Evolutionary conservation across 805 yeast species (phyloP), one percentile per base, ranked within the genome.

Genomic region (Starmerella kuoi): DNA sequence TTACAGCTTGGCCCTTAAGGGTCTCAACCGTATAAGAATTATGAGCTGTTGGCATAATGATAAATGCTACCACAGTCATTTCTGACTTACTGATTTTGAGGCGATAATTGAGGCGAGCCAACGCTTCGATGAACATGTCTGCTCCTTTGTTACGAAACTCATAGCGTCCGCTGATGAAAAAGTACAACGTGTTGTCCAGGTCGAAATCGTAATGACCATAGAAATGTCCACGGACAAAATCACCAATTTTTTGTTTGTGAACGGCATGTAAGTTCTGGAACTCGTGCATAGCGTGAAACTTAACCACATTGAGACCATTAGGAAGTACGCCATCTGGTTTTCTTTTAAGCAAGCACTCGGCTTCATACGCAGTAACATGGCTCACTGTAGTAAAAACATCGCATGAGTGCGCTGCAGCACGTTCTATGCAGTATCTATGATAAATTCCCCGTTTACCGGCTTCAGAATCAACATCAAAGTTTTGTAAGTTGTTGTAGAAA

Each of bases 251-350:
- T 41, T 77, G 94, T 69, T 88, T 88, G 63, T 80, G 78, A 51
- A 78, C 63, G 21, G 95, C 95, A 66, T 88, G 98, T 63, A 88
- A 69, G 63, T 91, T 88, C 65, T 88, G 98, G 67, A 88, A 88
- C 66, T 88, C 98, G 63, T 88, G 98, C 53, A 88, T 94, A 1
- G 97, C 97, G 57, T 83, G 88, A 65, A 88, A 88, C 66, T 88
- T 88, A 49, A 87, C 85, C 41, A 88, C 97, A 59, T 88, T 88
- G 49, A 88, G 70, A 20, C 98, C 98, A 60, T 88, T 88, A 42
- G 98, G 98, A 58, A 91, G 72, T 19, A 88, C 96, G 3, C 98
- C 98, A 59, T 88, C 98, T 1, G 98, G 98, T 62, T 88, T 87
- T 50, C 98, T 74, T 58, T 88, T 91, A 52, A 88, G 70, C 61